Evolutionary conservation across 1,284 basidiomycete species (phyloP).

Genomic region (Trametes polyzona): DNA sequence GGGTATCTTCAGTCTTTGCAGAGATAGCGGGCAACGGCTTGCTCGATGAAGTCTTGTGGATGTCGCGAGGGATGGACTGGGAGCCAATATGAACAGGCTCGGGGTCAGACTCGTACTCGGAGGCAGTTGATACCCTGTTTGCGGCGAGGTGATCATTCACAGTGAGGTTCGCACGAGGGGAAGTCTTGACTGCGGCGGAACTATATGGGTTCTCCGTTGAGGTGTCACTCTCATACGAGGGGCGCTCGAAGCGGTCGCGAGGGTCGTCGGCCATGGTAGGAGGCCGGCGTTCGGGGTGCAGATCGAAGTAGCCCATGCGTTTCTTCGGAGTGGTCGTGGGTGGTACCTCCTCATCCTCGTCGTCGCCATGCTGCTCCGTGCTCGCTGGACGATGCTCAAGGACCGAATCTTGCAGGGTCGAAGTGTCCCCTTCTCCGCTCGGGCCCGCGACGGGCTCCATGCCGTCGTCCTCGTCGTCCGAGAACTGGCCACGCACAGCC

Average conservation of each 20-base stretch:
- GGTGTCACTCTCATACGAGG: slow-evolving; percentile 34
- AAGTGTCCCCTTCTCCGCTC: slow-evolving; percentile 19
- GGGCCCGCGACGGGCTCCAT: slow-evolving; percentile 42
- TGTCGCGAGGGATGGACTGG: slow-evolving; percentile 16
- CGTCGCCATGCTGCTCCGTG: slow-evolving; percentile 33
- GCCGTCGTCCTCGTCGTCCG: slow-evolving; percentile 48
- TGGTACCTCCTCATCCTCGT: slow-evolving; percentile 35
- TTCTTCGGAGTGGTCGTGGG: slow-evolving; percentile 19
- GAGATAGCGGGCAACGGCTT: slow-evolving; percentile 3
- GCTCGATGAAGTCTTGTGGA: slow-evolving; percentile 12
- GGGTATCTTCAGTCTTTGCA: slow-evolving; percentile 4
- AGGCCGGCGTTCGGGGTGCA: slow-evolving; percentile 59
- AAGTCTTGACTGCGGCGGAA: slow-evolving; percentile 13
- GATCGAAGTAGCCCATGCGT: slow-evolving; percentile 70
- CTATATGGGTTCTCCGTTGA: slow-evolving; percentile 23
- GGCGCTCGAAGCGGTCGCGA: slow-evolving; percentile 26
- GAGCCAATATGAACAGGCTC: slow-evolving; percentile 18
- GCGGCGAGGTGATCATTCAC: slow-evolving; percentile 4
- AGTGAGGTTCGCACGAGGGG: slow-evolving; percentile 7
- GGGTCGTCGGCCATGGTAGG: slow-evolving; percentile 44
- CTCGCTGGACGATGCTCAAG: slow-evolving; percentile 20
- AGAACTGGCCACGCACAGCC: slow-evolving; percentile 57
- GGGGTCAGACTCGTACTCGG: slow-evolving; percentile 25
- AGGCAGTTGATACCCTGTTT: slow-evolving; percentile 17
- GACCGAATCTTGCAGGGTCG: slow-evolving; percentile 28